These are phyloP conservation scores for Cymbopogon flexuosus DNA, from an alignment of 202 grass and related monocot species.

Conservation along the genomic window DNA sequence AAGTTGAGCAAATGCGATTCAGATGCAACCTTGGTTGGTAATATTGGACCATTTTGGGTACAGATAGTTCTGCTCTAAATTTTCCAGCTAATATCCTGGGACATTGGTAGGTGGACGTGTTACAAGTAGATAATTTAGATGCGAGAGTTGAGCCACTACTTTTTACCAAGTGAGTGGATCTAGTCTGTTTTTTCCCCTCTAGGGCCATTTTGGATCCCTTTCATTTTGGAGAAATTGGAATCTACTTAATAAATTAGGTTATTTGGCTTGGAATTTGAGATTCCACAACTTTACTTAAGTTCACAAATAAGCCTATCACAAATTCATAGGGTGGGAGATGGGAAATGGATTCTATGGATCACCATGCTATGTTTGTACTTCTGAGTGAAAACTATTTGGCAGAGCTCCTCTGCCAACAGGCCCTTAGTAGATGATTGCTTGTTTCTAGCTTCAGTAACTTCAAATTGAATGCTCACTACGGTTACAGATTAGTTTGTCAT, in stretches of 20 bases:
- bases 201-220: too few relatives aligned
- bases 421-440: neutral
- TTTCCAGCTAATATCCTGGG: neutral
- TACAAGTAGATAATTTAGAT: slow-evolving; percentile 8
- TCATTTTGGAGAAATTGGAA: too few relatives aligned
- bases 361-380: neutral
- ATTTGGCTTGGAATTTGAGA: too few relatives aligned
- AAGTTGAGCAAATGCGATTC: neutral
- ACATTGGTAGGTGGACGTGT: neutral
- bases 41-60: neutral
- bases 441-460: neutral
- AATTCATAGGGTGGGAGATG: too few relatives aligned
- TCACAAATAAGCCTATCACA: too few relatives aligned
- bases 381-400: neutral
- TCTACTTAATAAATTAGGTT: too few relatives aligned
- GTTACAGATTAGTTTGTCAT: neutral
- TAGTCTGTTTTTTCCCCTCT: neutral
- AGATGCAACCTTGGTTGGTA: neutral
- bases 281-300: too few relatives aligned
- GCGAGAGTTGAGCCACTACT: neutral
- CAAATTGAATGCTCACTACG: neutral
- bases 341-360: too few relatives aligned
- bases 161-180: neutral
- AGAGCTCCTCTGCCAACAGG: neutral
- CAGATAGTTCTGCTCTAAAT: neutral